These are phyloP conservation scores for Acacia confusa DNA, from an alignment of 306 rosid genomes.

Conservation along the genomic window DNA sequence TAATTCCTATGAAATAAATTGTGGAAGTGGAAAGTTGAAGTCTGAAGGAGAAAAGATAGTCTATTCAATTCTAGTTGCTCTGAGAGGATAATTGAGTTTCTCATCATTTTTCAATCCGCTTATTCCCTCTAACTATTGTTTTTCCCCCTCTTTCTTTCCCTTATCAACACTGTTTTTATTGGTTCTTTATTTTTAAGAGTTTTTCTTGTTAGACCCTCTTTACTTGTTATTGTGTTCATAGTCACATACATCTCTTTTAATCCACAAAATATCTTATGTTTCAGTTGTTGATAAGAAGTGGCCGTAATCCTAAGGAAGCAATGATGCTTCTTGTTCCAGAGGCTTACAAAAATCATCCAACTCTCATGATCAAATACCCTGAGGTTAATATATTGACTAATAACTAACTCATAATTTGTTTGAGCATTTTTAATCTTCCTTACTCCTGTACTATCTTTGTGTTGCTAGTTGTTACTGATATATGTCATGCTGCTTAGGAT, in stretches of 20 bases:
- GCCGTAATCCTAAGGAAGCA: constrained; percentile 93
- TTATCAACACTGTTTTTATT: constrained; percentile 12
- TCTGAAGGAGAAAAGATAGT: constrained; percentile 13
- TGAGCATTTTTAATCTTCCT: constrained; percentile 8
- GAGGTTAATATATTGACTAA: constrained; percentile 59
- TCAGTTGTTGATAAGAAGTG: constrained; percentile 91
- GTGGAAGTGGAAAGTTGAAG: not conserved
- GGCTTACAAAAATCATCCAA: too few species aligned
- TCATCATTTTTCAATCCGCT: not conserved
- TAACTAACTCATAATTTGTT: constrained; percentile 2
- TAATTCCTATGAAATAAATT: constrained; percentile 8
- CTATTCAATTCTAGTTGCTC: constrained; percentile 1
- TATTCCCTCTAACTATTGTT: constrained; percentile 3
- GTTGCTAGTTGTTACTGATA: not conserved
- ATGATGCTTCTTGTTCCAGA: constrained; percentile 98
- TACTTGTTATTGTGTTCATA: constrained; percentile 5
- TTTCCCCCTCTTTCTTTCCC: not conserved
- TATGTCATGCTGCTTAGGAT: not conserved
- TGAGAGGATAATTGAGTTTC: constrained; percentile 10
- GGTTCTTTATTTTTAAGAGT: constrained; percentile 9
- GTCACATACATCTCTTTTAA: constrained; percentile 24
- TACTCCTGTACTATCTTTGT: not conserved
- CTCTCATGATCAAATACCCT: constrained; percentile 83
- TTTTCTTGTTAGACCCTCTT: not conserved
- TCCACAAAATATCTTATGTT: constrained; percentile 32